Base-by-base conservation (phyloP, 441 rosid species). In the Erodium chrysanthum region DNA sequence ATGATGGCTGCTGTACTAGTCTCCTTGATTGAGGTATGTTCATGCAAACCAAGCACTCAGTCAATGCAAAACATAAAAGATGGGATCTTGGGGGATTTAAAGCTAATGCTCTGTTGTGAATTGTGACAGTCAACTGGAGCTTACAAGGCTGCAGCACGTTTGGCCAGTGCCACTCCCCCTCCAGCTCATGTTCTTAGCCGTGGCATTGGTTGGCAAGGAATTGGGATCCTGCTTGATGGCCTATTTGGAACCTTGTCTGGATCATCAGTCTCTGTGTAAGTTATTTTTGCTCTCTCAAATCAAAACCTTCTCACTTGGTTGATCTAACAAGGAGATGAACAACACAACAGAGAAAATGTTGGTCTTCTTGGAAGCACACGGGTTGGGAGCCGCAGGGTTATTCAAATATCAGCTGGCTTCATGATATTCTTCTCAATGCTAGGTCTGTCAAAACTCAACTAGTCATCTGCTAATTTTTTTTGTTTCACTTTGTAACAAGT, bases 81-180 rank as follows among this genome's bases (percentile, higher is more conserved):
- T n/a, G n/a, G n/a, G n/a, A n/a, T n/a, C n/a, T n/a, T n/a, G n/a
- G n/a, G n/a, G n/a, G n/a, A n/a, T n/a, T 46, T 48, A 14, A 48
- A 14, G 15, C 56, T 48, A 48, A 48, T n/a, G 1, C n/a, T n/a
- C n/a, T n/a, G n/a, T 77, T 67, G 73, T 40, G 46, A 11, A 52
- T 15, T 52, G 52, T 12, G 9, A 64, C 83, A 92, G 99, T 92
- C 99, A 48, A 92, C 97, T 17, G 99, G 91, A 82, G 95, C 95
- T 74, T 95, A 92, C 84, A 92, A 95, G 81, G 96, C 99, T 59
- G 98, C 99, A 40, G 84, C 99, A 0, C 86, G 98, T 22, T 79
- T 95, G n/a, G 97, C 98, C 0, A 95, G 99, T 62, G 98, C 99
- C 21, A 95, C 99, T 0, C 99, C 99, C 7, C 99, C 99, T 75